Base-by-base conservation (phyloP, 139 green algal genomes). In the Chlamydomonas incerta region DNA sequence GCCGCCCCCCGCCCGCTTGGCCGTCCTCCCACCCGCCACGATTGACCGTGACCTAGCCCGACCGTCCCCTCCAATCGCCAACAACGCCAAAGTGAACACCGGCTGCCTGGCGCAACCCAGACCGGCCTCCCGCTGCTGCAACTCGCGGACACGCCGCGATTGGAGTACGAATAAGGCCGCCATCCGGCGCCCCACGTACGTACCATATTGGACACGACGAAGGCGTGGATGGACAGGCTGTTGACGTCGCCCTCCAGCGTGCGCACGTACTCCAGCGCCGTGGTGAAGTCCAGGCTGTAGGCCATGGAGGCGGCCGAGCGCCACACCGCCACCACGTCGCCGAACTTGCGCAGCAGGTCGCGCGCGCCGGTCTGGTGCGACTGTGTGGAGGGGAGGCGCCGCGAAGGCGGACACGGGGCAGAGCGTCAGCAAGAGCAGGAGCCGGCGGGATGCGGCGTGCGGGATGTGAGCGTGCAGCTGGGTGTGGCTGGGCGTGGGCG, bases 221-320 rank as follows among this genome's bases (percentile, higher is more conserved):
- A 1, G 0, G 63, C 63, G 28, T 60, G 63, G 4, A 62, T 33
- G 23, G 63, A 17, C 29, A 83, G 8, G 5, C 15, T 4, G 77
- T 83, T 72, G 41, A 85, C 31, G 34, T 85, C 35, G 4, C 11
- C 31, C 79, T 85, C 79, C 31, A 85, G 65, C 34, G 41, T 23
- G 6, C 35, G 15, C 31, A 85, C 9, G 65, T 75, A 69, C 60
- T 85, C 79, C 6, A 85, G 23, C 14, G 79, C 79, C 21, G 79
- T 57, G 65, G 46, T 14, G 47, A 65, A 76, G 79, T 85, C 79
- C 65, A 85, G 62, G 46, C 5, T 23, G 79, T 85, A 85, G 34
- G 66, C 47, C 20, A 35, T 35, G 23, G 47, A 41, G 11, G 29
- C 50, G 21, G 33, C 31, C 2, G n/a, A 37, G 14, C 66, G 79